Conservation (phyloP, 73 alveolate species). For the Symbiodinium pilosum region DNA sequence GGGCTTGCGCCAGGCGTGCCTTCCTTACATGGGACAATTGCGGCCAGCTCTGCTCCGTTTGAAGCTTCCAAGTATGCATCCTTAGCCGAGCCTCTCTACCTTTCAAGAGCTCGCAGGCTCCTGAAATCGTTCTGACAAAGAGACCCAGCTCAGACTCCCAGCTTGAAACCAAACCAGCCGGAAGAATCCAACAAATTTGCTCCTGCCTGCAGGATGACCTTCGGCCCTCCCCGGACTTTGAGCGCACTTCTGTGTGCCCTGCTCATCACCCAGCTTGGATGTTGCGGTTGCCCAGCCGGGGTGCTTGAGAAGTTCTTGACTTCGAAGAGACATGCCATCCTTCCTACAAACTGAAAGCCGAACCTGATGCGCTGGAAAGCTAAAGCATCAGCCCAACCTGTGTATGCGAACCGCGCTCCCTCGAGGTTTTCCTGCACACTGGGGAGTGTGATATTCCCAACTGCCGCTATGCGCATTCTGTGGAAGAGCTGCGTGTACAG, state of each 20-base stretch:
- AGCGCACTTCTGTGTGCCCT: conserved; percentile 61
- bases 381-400: no score
- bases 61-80: background rate
- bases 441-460: background rate
- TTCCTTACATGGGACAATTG: no score
- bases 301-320: no score
- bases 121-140: background rate
- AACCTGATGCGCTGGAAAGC: no score
- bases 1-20: no score
- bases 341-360: no score
- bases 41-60: no score
- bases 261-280: background rate
- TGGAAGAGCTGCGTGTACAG: conserved; percentile 44
- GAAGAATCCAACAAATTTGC: no score
- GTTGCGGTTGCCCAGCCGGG: background rate
- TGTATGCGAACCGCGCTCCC: no score
- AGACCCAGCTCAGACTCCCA: background rate
- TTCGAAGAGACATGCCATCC: no score
- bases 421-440: conserved; percentile 34
- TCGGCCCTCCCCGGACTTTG: conserved; percentile 77
- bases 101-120: background rate
- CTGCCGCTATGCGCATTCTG: conserved; percentile 75
- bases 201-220: conserved; percentile 40
- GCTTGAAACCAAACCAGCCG: no score
- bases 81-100: no score